Percentiles rank a stretch among this genome's conserved stretches.
Conservation (phyloP, 2,329 filamentous ascomycete species). For the Cordyceps pruinosa region DNA sequence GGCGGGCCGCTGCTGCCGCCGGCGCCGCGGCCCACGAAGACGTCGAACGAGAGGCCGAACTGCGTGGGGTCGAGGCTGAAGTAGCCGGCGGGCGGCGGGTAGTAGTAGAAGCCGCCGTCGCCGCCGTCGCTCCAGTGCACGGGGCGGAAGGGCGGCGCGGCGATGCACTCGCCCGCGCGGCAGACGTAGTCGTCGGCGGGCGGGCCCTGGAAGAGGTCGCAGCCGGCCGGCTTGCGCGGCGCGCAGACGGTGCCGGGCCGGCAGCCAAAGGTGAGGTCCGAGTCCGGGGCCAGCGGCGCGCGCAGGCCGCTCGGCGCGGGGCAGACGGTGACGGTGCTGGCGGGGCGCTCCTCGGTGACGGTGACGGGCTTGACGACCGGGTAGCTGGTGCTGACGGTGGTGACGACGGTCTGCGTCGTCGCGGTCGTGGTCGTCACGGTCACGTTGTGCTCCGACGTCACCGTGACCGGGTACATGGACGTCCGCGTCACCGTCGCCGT, state of each 20-base stretch:
- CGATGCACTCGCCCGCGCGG: constrained; percentile 36
- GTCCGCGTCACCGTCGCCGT: constrained; percentile 1
- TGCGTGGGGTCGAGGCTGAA: constrained; percentile 56
- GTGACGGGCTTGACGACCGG: too few relatives aligned
- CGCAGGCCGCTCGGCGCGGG: constrained; percentile 35
- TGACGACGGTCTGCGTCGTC: constrained; percentile 10
- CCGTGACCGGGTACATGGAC: not conserved
- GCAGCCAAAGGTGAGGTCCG: constrained; percentile 48
- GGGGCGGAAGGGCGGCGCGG: constrained; percentile 29
- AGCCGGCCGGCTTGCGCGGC: constrained; percentile 40
- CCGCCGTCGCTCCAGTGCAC: constrained; percentile 38
- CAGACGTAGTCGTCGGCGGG: constrained; percentile 43
- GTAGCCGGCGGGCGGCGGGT: constrained; percentile 45
- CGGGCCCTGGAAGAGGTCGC: constrained; percentile 43
- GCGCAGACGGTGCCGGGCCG: constrained; percentile 46
- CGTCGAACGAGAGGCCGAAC: constrained; percentile 57
- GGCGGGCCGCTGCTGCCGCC: too few relatives aligned
- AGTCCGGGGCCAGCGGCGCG: constrained; percentile 26
- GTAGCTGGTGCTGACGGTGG: constrained; percentile 21
- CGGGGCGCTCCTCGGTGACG: constrained; percentile 22
- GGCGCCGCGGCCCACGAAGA: constrained; percentile 39
- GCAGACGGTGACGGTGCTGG: constrained; percentile 27
- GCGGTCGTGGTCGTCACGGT: not conserved
- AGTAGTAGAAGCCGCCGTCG: constrained; percentile 49
- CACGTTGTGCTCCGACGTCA: not conserved